Evolutionary conservation across 768 basidiomycete species (phyloP), one percentile per base, ranked within the genome.

Genomic region (Tephrocybe sp.): DNA sequence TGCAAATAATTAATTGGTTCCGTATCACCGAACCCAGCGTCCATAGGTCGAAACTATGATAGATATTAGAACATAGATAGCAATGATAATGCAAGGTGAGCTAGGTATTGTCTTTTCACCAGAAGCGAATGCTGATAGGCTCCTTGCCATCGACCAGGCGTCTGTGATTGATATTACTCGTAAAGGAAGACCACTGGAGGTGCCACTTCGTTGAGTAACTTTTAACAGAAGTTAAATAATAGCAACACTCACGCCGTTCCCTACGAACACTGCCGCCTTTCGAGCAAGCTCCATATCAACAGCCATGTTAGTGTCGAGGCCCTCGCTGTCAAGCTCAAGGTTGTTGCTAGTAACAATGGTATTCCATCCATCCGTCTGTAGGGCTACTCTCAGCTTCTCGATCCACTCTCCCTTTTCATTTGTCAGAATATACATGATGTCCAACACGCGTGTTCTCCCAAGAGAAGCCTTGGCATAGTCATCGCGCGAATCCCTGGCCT

Each of bases 271-370:
- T 11, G 67, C 72, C 4, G 71, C 70, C 45, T 58, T 46, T 13
- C 65, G 50, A 45, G 66, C 72, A 13, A 75, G 67, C 35, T 67
- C 65, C 72, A 72, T 73, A 49, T 75, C 73, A 12, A 72, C 60
- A 11, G 71, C 68, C 65, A 68, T 64, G 14, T 54, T 60, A n/a
- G 68, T 65, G 26, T 68, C 68, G 14, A 42, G 58, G 52, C 72
- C 67, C 54, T 71, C 69, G 20, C 52, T 56, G 30, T 67, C 64
- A n/a, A 72, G 52, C 51, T 45, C 31, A 19, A 73, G 39, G 30
- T 74, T 72, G 13, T 55, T 41, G 32, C 61, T 69, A 3, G 64
- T 66, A 6, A 61, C 55, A 12, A 71, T 60, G 1, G 56, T 64
- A 23, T 55, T 43, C 68, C 70, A 73, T 7, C 65, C 65, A 26